Evolutionary conservation across 192 early-diverging fungal species (phyloP).

Genomic region (Entomortierella chlamydospora): DNA sequence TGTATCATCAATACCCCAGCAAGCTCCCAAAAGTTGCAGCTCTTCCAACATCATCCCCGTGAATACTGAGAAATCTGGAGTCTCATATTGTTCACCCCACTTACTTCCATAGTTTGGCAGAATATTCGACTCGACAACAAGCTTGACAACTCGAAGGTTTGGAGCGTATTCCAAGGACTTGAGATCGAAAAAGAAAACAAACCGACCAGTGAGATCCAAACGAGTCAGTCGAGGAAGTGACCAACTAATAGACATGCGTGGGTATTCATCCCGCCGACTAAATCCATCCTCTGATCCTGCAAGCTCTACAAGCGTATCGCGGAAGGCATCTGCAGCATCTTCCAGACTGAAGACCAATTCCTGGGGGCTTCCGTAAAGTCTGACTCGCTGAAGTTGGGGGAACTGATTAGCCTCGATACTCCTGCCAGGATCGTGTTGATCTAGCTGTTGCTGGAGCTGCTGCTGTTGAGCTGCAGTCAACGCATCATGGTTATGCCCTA

Average conservation of each 20-base stretch:
- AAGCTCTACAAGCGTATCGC: conserved; percentile 23
- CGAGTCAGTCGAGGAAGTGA: conserved; percentile 2
- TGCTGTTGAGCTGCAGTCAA: neutral
- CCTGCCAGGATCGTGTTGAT: neutral
- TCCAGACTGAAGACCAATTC: conserved; percentile 22
- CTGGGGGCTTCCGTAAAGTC: conserved; percentile 16
- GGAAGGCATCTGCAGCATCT: conserved; percentile 35
- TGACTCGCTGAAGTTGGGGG: conserved; percentile 5
- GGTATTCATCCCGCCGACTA: conserved; percentile 10
- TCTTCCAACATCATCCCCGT: conserved; percentile 21
- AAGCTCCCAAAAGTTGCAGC: conserved; percentile 15
- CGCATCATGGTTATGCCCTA: neutral
- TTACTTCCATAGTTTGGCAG: neutral
- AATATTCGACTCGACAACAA: conserved; percentile 20
- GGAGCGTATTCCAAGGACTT: conserved; percentile 11
- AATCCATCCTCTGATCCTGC: conserved; percentile 34
- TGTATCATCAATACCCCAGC: conserved; percentile 25
- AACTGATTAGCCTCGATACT: neutral
- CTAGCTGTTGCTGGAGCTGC: neutral
- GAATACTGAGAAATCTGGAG: conserved; percentile 13
- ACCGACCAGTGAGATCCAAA: conserved; percentile 25
- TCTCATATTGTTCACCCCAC: neutral
- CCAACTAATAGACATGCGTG: conserved; percentile 20
- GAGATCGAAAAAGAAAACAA: conserved; percentile 30
- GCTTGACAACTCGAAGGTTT: conserved; percentile 3